Evolutionary conservation across 1,284 basidiomycete genomes (phyloP), one percentile per base, ranked within the genome.

Genomic region (Schizophyllum commune): DNA sequence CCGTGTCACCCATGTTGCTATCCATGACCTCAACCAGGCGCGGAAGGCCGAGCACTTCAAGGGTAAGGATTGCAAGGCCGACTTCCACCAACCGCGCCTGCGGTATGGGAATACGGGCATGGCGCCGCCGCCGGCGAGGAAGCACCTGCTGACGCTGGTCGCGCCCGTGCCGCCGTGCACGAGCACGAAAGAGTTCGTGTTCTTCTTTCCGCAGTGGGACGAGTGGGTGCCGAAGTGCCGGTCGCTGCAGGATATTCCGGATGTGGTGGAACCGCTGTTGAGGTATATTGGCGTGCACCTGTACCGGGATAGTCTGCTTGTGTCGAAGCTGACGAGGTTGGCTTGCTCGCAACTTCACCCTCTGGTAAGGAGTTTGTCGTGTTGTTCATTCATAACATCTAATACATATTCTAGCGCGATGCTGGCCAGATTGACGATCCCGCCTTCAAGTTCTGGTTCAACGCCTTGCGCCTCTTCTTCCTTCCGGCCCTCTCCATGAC

Each of bases 401-500:
- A 52, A n/a, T 52, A 59, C 34, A 69, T 39, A 66, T 56, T 17
- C 17, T 47, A 47, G 0, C 65, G 70, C n/a, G 79, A 77, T 7
- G 79, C 81, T 58, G 74, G 77, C 47, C 81, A 87, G 63, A 75
- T 78, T 1, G 77, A 79, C 13, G 70, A 87, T 69, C 84, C 87
- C 20, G 75, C 84, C 52, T 80, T 83, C 32, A 60, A 72, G 22
- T 88, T 89, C 69, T 99, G 97, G 96, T 86, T 89, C 70, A 85
- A 84, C 66, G 78, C 96, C 58, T 72, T 95, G 57, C 88, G 96
- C 4, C 73, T 83, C 32, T 91, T 92, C 69, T 79, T 99, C 27
- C 80, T 99, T 3, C 96, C 96, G 0, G 89, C 93, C 0, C 80
- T 98, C 7, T 87, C 94, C 32, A 82, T 97, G 56, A 90, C 94